Evolutionary conservation across 768 basidiomycete species (phyloP).

Genomic region (Amyloporia xantha): DNA sequence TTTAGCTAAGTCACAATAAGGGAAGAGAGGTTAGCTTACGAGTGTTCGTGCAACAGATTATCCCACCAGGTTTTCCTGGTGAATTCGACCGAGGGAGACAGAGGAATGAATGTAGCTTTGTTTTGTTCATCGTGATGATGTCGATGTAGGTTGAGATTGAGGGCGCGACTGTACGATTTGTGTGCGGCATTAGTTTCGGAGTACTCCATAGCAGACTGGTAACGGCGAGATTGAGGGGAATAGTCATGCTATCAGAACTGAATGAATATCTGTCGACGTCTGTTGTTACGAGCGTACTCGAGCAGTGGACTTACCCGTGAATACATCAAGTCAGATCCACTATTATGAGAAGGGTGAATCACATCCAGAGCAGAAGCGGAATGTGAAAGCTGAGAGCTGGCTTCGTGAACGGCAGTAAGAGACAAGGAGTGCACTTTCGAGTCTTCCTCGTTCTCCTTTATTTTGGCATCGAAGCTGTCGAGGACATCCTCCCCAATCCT

Average conservation of each 20-base stretch:
- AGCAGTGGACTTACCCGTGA: constrained; percentile 22
- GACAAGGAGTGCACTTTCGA: constrained; percentile 13
- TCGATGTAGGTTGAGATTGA: constrained; percentile 11
- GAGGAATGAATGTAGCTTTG: constrained; percentile 9
- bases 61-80: constrained; percentile 42
- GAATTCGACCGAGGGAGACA: constrained; percentile 27
- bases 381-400: constrained; percentile 13
- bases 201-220: constrained; percentile 13
- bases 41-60: constrained; percentile 37
- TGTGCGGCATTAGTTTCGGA: constrained; percentile 13
- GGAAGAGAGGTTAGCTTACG: constrained; percentile 11
- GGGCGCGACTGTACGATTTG: constrained; percentile 22
- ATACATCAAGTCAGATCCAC: constrained; percentile 21
- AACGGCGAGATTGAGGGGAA: constrained; percentile 18
- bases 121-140: constrained; percentile 5
- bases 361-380: constrained; percentile 20
- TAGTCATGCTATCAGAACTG: constrained; percentile 24
- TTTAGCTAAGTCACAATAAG: constrained; percentile 1
- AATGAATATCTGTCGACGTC: constrained; percentile 25
- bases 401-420: constrained; percentile 14
- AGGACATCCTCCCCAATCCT: constrained; percentile 21
- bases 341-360: constrained; percentile 16
- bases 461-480: constrained; percentile 21
- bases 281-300: constrained; percentile 10
- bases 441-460: constrained; percentile 31